Evolutionary conservation across 2,329 filamentous ascomycete genomes (phyloP).

Genomic region (Trichothecium sympodiale): DNA sequence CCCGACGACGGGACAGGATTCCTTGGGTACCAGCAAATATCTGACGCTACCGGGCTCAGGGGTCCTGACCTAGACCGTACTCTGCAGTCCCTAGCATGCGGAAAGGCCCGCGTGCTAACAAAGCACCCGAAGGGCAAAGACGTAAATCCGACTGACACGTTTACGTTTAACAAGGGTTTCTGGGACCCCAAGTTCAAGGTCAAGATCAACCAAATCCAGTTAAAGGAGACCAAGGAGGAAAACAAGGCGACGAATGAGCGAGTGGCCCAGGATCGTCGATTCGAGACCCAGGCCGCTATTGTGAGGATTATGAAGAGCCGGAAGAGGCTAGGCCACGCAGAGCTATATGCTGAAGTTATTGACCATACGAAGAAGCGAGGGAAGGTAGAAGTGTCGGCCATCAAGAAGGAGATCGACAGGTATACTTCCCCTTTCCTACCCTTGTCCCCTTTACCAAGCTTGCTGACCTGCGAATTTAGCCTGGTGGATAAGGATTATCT

Average conservation of each 20-base stretch:
- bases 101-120: constrained; percentile 69
- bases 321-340: constrained; percentile 76
- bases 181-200: constrained; percentile 73
- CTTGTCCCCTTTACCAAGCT: neutral
- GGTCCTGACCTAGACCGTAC: constrained; percentile 78
- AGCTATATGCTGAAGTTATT: constrained; percentile 86
- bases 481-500: constrained; percentile 92
- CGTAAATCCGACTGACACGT: constrained; percentile 67
- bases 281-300: constrained; percentile 94
- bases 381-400: constrained; percentile 72
- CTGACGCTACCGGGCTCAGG: constrained; percentile 60
- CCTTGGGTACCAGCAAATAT: constrained; percentile 66
- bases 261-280: constrained; percentile 80
- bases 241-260: constrained; percentile 90
- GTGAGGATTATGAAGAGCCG: constrained; percentile 94
- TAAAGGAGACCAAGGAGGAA: constrained; percentile 91
- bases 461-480: constrained; percentile 27
- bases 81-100: constrained; percentile 88
- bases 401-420: constrained; percentile 97
- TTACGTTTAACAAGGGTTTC: constrained; percentile 71
- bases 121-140: constrained; percentile 83
- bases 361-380: constrained; percentile 79
- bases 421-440: constrained; percentile 21
- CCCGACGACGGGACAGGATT: constrained; percentile 40
- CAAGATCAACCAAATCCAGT: constrained; percentile 98